Evolutionary conservation across 495 filamentous ascomycete genomes (phyloP).

Genomic region (Penicillium fimorum): DNA sequence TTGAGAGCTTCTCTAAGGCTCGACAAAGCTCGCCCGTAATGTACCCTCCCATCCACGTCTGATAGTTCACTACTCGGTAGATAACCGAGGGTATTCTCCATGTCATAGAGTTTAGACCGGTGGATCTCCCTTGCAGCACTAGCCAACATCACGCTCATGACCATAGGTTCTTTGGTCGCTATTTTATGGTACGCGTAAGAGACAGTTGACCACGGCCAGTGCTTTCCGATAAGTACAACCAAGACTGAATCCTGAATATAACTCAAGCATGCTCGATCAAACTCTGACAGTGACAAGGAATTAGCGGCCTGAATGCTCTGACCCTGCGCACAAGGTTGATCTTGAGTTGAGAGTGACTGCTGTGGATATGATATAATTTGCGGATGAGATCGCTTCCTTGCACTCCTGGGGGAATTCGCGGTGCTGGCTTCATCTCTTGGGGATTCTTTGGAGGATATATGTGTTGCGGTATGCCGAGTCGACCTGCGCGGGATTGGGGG

Average conservation of each 20-base stretch:
- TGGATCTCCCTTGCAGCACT: conserved; percentile 33
- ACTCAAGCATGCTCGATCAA: conserved; percentile 29
- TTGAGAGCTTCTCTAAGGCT: conserved; percentile 32
- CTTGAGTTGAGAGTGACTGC: not conserved
- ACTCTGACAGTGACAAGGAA: conserved; percentile 28
- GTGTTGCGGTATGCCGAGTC: conserved; percentile 1
- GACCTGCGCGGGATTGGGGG: conserved; percentile 29
- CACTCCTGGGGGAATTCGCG: not conserved
- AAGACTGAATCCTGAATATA: conserved; percentile 34
- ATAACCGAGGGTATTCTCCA: conserved; percentile 10
- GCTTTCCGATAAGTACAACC: conserved; percentile 34
- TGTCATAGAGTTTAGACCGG: conserved; percentile 24
- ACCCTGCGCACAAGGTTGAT: conserved; percentile 3
- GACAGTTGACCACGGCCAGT: conserved; percentile 37
- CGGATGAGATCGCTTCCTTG: not conserved
- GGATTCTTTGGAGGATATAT: not conserved
- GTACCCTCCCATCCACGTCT: conserved; percentile 24
- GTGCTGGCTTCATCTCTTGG: not conserved
- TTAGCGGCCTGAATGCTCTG: conserved; percentile 28
- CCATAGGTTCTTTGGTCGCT: conserved; percentile 33
- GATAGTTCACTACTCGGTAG: conserved; percentile 15
- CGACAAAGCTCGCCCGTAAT: conserved; percentile 34
- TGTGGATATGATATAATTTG: not conserved
- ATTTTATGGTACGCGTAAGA: conserved; percentile 36
- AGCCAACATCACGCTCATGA: conserved; percentile 39